Evolutionary conservation across 2,329 filamentous ascomycete genomes (phyloP).

Genomic region (Diaporthe citriasiana): DNA sequence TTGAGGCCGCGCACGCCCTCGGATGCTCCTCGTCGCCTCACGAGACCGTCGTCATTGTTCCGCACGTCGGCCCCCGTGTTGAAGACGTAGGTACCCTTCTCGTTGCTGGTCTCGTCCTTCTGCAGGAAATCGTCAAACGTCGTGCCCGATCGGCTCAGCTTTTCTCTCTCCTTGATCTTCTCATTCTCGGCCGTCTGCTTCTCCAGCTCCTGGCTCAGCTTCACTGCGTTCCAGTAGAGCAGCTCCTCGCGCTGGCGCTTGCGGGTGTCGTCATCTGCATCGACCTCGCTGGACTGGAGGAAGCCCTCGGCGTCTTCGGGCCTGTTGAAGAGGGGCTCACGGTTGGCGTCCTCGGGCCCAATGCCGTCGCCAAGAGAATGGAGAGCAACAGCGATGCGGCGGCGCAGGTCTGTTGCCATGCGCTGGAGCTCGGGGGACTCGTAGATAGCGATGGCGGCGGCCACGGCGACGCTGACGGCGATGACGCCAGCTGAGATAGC

Average conservation of each 20-base stretch:
- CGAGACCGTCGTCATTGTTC: constrained; percentile 58
- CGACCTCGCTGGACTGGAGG: constrained; percentile 66
- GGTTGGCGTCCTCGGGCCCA: constrained; percentile 55
- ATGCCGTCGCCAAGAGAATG: constrained; percentile 72
- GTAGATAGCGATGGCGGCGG: constrained; percentile 72
- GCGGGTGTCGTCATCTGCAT: constrained; percentile 73
- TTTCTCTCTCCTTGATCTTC: constrained; percentile 39
- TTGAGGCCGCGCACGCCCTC: constrained; percentile 63
- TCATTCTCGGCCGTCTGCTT: constrained; percentile 47
- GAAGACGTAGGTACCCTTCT: constrained; percentile 69
- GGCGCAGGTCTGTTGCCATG: constrained; percentile 72
- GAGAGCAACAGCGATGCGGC: constrained; percentile 72
- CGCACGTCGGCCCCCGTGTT: constrained; percentile 67
- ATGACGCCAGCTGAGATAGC: constrained; percentile 70
- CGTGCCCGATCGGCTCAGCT: constrained; percentile 48
- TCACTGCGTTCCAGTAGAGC: constrained; percentile 71
- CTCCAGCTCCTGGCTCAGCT: constrained; percentile 45
- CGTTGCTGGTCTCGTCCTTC: constrained; percentile 61
- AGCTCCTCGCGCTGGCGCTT: constrained; percentile 74
- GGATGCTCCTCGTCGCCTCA: constrained; percentile 61
- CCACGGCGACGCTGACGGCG: constrained; percentile 69
- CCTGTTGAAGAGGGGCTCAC: constrained; percentile 72
- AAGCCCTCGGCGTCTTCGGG: constrained; percentile 78
- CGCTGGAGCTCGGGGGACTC: constrained; percentile 75
- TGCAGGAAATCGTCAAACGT: constrained; percentile 73